Percentiles rank a stretch among this genome's conserved stretches.
Evolutionary conservation across 805 yeast species (phyloP).

Genomic region (Vanderwaltozyma polyspora): DNA sequence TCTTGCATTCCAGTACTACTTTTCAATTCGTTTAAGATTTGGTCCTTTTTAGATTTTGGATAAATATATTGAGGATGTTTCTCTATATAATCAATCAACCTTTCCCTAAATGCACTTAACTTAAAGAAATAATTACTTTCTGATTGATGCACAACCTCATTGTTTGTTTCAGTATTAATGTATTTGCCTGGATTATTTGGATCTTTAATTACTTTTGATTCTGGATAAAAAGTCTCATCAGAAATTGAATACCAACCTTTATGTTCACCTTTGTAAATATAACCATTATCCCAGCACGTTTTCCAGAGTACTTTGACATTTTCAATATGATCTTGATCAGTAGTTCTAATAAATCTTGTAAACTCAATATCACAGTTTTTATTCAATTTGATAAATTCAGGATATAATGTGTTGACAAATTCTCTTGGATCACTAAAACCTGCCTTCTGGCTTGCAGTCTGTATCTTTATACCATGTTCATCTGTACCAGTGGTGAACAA

Average conservation of each 20-base stretch:
- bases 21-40: slow-evolving; percentile 49
- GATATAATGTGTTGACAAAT: slow-evolving; percentile 62
- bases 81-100: slow-evolving; percentile 39
- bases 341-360: slow-evolving; percentile 81
- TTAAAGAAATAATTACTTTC: slow-evolving; percentile 85
- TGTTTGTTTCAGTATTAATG: slow-evolving; percentile 53
- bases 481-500: slow-evolving; percentile 86
- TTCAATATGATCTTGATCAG: slow-evolving; percentile 64
- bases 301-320: slow-evolving; percentile 68
- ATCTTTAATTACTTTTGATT: slow-evolving; percentile 46
- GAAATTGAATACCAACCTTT: slow-evolving; percentile 91
- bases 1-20: slow-evolving; percentile 39
- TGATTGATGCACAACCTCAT: slow-evolving; percentile 59
- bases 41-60: slow-evolving; percentile 47
- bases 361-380: slow-evolving; percentile 42
- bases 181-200: slow-evolving; percentile 16
- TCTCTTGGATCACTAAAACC: slow-evolving; percentile 41
- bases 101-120: slow-evolving; percentile 47
- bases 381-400: slow-evolving; percentile 56
- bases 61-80: slow-evolving; percentile 47
- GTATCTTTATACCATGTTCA: slow-evolving; percentile 92
- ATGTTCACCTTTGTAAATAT: slow-evolving; percentile 73
- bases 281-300: slow-evolving; percentile 43
- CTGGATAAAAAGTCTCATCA: slow-evolving; percentile 91
- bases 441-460: slow-evolving; percentile 59